Evolutionary conservation across 2,329 filamentous ascomycete species (phyloP).

Genomic region (Hypocreales sp.): DNA sequence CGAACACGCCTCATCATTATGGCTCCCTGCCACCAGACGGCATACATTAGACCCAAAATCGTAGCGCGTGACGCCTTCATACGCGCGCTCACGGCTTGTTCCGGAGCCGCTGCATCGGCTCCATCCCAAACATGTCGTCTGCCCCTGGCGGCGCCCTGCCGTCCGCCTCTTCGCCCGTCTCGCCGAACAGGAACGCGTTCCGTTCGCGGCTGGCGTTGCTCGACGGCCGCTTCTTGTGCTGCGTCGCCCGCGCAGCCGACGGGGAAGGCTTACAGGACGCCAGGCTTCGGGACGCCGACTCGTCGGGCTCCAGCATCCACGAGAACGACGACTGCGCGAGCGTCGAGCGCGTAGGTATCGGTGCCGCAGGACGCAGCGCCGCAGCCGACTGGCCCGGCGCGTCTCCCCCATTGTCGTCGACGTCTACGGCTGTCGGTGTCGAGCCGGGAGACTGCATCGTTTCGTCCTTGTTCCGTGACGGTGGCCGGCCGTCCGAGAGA

Average conservation of each 20-base stretch:
- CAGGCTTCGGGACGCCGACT: slow-evolving; percentile 14
- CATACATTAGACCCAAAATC: too few species aligned
- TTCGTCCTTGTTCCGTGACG: too few species aligned
- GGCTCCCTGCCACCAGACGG: too few species aligned
- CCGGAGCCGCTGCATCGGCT: slow-evolving; percentile 25
- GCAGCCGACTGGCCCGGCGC: slow-evolving; percentile 1
- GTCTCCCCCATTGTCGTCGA: too few species aligned
- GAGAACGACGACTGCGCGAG: slow-evolving; percentile 63
- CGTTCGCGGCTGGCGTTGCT: slow-evolving; percentile 33
- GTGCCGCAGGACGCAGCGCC: slow-evolving; percentile 12
- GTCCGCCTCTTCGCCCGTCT: slow-evolving; percentile 23
- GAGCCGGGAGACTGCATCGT: too few species aligned
- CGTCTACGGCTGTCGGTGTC: too few species aligned
- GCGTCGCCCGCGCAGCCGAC: slow-evolving; percentile 7
- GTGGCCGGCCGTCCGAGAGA: too few species aligned
- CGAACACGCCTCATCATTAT: too few species aligned
- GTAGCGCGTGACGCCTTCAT: too few species aligned
- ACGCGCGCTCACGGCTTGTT: too few species aligned
- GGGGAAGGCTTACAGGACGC: slow-evolving; percentile 6
- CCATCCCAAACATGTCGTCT: slow-evolving; percentile 40
- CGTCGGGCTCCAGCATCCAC: slow-evolving; percentile 57
- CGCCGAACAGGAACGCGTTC: slow-evolving; percentile 45
- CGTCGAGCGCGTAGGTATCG: slow-evolving; percentile 46
- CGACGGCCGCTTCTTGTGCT: slow-evolving; percentile 24
- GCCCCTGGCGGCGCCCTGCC: slow-evolving; percentile 19